Evolutionary conservation across 2,329 filamentous ascomycete genomes (phyloP).

Genomic region (Pseudocercospora vitis): DNA sequence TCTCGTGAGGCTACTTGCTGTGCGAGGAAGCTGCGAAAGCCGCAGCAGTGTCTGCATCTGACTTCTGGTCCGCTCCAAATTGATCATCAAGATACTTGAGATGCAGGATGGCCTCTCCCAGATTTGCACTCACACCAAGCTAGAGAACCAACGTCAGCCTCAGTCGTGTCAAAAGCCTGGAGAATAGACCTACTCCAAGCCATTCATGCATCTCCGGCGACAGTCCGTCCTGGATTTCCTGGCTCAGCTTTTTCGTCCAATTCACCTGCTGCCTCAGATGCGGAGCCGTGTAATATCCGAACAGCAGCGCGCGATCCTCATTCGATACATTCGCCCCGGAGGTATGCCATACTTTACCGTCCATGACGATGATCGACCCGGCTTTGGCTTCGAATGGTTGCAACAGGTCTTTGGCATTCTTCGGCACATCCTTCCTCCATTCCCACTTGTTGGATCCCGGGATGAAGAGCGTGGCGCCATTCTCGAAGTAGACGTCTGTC

Average conservation of each 20-base stretch:
- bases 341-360: slow-evolving; percentile 21
- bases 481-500: slow-evolving; percentile 15
- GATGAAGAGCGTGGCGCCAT: slow-evolving; percentile 17
- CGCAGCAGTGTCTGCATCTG: slow-evolving; percentile 1
- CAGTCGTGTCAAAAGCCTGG: background rate
- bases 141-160: background rate
- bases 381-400: slow-evolving; percentile 18
- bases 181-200: background rate
- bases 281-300: slow-evolving; percentile 17
- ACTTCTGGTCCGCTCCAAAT: background rate
- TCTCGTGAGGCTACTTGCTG: background rate
- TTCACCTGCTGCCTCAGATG: slow-evolving; percentile 17
- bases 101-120: background rate
- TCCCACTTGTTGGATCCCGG: slow-evolving; percentile 15
- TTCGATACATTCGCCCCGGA: slow-evolving; percentile 16
- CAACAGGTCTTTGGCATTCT: slow-evolving; percentile 10
- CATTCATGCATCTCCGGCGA: slow-evolving; percentile 14
- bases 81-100: slow-evolving; percentile 11
- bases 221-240: slow-evolving; percentile 10
- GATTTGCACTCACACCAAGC: background rate
- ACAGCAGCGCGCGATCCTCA: slow-evolving; percentile 17
- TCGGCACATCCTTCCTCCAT: slow-evolving; percentile 9
- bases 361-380: slow-evolving; percentile 18
- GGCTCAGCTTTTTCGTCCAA: slow-evolving; percentile 17
- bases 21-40: slow-evolving; percentile 8